Evolutionary conservation across 2,329 filamentous ascomycete genomes (phyloP), one percentile per base, ranked within the genome.

Genomic region (Zarea fungicola): DNA sequence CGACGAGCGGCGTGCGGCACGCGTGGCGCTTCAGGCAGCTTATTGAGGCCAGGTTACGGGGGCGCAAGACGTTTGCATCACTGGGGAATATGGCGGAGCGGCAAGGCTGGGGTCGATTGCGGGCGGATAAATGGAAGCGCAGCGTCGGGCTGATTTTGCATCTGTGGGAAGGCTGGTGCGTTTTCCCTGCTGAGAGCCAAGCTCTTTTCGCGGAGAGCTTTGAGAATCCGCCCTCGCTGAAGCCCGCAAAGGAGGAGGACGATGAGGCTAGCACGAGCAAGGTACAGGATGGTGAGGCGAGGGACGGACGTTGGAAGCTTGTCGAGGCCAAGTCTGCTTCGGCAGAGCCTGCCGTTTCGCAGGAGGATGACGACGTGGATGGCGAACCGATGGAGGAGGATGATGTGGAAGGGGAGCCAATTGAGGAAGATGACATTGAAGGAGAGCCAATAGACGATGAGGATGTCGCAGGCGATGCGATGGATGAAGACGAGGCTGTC

Each of bases 1-100:
- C 85, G 1, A 89, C 84, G 9, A 87, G 85, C 54, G 85, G 84
- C 2, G 83, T 92, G 21, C 83, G 87, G 2, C 87, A 91, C 62
- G 87, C 88, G 3, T 96, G 90, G 88, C 84, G 89, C 46, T 96
- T 90, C 61, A 77, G 90, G 19, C 83, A 87, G 55, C 75, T 92
- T 3, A 89, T 96, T 53, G 89, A 95, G 62, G 73, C 75, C 1
- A 81, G 85, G 1, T 73, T 96, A 21, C 81, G 80, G 25, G 70
- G 78, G 8, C 79, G 82, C 49, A 79, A 81, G 50, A 81, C 84
- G 1, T 95, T 96, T 59, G 85, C 87, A 59, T 76, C 78, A 37
- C 75, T 96, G 3, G 90, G 90, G 1, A 71, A 78, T 48, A 77
- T 95, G 52, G 82, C 89, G 7, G 83, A 85, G 57, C 82, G 80